Evolutionary conservation across 495 filamentous ascomycete species (phyloP).

Genomic region (Tuber borchii): DNA sequence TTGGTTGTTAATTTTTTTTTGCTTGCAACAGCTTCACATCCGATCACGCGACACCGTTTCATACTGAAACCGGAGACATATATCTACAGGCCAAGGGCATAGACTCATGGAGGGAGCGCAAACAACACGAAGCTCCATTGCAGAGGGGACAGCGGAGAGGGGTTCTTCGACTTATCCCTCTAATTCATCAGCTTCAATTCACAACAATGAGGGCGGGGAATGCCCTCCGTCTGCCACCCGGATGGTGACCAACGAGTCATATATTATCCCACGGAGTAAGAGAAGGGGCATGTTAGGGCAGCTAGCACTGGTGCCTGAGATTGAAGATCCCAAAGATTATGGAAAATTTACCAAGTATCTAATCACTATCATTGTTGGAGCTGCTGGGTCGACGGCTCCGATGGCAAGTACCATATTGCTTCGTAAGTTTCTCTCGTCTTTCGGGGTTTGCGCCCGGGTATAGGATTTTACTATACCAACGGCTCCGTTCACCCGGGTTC

Average conservation of each 20-base stretch:
- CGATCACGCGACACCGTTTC: neutral
- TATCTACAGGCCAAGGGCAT: neutral
- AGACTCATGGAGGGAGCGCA: neutral
- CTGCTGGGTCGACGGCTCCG: constrained; percentile 69
- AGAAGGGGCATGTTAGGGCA: constrained; percentile 70
- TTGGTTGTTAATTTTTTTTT: neutral
- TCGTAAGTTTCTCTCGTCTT: constrained; percentile 52
- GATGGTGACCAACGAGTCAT: constrained; percentile 35
- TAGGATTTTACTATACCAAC: neutral
- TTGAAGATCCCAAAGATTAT: constrained; percentile 70
- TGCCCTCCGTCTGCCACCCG: constrained; percentile 4
- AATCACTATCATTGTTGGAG: constrained; percentile 71
- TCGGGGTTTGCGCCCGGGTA: neutral
- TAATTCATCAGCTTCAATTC: neutral
- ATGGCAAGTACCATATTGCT: constrained; percentile 81
- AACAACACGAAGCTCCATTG: neutral
- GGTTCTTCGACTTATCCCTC: neutral
- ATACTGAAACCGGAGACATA: neutral
- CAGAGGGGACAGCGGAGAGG: neutral
- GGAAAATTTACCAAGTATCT: constrained; percentile 69
- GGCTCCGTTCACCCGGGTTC: neutral
- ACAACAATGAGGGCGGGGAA: neutral
- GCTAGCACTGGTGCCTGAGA: constrained; percentile 72
- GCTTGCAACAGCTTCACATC: neutral
- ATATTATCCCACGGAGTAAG: constrained; percentile 57